A percentile compares a stretch with the other conserved stretches of the same genome.
These are phyloP conservation scores for Tulasnella sp. DNA, from an alignment of 768 basidiomycete genomes.

Conservation along the genomic window DNA sequence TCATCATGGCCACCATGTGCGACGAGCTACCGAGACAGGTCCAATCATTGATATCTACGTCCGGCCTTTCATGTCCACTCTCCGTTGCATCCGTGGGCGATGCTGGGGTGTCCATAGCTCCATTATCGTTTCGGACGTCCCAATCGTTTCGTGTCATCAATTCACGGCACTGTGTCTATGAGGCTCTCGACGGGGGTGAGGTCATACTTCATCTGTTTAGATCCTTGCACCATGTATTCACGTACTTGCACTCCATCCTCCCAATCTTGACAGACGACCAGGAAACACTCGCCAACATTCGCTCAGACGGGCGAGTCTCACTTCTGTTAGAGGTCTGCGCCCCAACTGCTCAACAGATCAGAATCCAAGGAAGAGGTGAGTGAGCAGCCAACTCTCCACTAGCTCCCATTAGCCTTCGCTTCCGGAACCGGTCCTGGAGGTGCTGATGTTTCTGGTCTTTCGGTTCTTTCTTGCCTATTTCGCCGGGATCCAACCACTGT, in stretches of 20 bases:
- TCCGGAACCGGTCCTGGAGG: not conserved
- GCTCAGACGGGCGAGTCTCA: constrained; percentile 10
- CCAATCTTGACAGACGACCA: not conserved
- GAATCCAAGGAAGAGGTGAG: constrained; percentile 14
- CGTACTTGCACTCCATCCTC: not conserved
- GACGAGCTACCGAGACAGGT: constrained; percentile 8
- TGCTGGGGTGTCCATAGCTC: constrained; percentile 2
- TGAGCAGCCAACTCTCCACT: constrained; percentile 1
- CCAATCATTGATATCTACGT: constrained; percentile 1
- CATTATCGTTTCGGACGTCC: constrained; percentile 8
- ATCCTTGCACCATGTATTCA: not conserved
- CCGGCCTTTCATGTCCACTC: constrained; percentile 4
- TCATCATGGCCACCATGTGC: not conserved
- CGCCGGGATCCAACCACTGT: not conserved
- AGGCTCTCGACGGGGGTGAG: constrained; percentile 6
- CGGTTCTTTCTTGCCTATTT: not conserved
- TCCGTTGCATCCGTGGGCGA: constrained; percentile 10
- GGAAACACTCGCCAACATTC: constrained; percentile 12
- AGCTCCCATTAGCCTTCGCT: not conserved
- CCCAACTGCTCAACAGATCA: constrained; percentile 7
- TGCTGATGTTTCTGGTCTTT: not conserved
- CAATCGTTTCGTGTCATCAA: constrained; percentile 14
- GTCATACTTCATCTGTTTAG: not conserved
- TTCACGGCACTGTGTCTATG: constrained; percentile 9
- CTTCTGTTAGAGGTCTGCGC: constrained; percentile 11